Evolutionary conservation across 768 basidiomycete species (phyloP).

Genomic region (Suillus clintonianus): DNA sequence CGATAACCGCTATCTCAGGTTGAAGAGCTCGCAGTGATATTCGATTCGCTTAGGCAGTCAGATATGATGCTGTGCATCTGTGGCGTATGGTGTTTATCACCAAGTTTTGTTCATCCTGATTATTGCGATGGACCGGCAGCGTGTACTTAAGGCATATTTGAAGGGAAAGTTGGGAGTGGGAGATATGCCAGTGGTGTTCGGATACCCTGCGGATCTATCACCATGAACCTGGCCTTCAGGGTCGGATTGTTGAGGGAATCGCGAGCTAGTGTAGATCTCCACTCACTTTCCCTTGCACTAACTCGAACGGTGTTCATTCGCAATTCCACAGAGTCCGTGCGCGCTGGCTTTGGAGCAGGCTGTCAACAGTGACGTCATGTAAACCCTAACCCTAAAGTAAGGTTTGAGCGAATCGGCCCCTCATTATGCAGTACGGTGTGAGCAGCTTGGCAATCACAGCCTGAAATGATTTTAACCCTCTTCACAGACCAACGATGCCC

Average conservation of each 20-base stretch:
- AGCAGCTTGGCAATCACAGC: background rate
- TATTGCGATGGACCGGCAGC: background rate
- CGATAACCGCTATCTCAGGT: background rate
- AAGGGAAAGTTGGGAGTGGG: background rate
- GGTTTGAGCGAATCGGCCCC: background rate
- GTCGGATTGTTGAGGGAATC: background rate
- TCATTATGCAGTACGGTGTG: background rate
- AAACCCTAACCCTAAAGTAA: conserved; percentile 10
- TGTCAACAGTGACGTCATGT: background rate
- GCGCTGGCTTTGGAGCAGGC: background rate
- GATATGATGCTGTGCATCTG: background rate
- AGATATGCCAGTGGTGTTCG: background rate
- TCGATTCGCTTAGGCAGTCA: background rate
- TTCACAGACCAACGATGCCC: background rate
- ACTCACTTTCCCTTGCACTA: background rate
- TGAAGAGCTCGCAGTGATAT: background rate
- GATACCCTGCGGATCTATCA: background rate
- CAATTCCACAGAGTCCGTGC: background rate
- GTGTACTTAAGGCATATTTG: background rate
- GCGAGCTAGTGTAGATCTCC: background rate
- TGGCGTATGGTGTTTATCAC: background rate
- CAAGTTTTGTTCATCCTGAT: background rate
- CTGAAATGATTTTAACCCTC: background rate
- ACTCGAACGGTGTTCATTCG: background rate
- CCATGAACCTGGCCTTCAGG: background rate